These are phyloP conservation scores for Fusarium sp. DNA, from an alignment of 2,329 filamentous ascomycete species.

Conservation along the genomic window DNA sequence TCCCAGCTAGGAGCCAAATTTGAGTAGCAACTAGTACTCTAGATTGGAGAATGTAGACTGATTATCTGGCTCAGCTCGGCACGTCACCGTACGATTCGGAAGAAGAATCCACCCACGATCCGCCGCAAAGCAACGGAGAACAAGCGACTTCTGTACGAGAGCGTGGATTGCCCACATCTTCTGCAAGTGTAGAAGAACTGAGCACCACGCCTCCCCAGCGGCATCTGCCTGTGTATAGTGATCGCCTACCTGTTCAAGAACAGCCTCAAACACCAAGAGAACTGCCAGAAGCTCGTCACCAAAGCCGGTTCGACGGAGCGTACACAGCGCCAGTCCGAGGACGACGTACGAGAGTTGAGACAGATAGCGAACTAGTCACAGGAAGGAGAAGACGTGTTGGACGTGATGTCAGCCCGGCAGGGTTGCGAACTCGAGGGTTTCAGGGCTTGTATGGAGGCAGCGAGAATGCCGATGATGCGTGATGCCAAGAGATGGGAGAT, in stretches of 20 bases:
- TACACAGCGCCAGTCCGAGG: constrained; percentile 37
- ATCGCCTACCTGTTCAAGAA: constrained; percentile 22
- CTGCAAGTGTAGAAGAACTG: constrained; percentile 5
- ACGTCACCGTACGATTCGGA: neutral
- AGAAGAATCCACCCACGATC: constrained; percentile 6
- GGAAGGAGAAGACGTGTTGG: constrained; percentile 29
- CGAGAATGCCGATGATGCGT: constrained; percentile 59
- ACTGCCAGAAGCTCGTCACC: constrained; percentile 42
- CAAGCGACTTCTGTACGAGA: neutral
- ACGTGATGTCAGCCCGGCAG: constrained; percentile 51
- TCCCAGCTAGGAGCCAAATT: neutral
- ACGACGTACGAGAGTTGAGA: constrained; percentile 12
- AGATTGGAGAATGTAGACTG: constrained; percentile 7
- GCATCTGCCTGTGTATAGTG: constrained; percentile 39
- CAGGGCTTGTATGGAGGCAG: constrained; percentile 59
- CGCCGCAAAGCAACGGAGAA: neutral
- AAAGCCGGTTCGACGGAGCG: constrained; percentile 37
- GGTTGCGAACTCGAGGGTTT: constrained; percentile 57
- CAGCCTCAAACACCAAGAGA: constrained; percentile 42
- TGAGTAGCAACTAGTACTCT: neutral
- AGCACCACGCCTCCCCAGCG: constrained; percentile 4
- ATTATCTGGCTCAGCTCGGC: constrained; percentile 7
- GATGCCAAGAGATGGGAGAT: constrained; percentile 15
- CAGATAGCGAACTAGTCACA: constrained; percentile 2
- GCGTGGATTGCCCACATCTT: neutral